A percentile compares a stretch with the other conserved stretches of the same genome.
Evolutionary conservation across 1,284 basidiomycete genomes (phyloP).

Genomic region (Termitomyces sp.): DNA sequence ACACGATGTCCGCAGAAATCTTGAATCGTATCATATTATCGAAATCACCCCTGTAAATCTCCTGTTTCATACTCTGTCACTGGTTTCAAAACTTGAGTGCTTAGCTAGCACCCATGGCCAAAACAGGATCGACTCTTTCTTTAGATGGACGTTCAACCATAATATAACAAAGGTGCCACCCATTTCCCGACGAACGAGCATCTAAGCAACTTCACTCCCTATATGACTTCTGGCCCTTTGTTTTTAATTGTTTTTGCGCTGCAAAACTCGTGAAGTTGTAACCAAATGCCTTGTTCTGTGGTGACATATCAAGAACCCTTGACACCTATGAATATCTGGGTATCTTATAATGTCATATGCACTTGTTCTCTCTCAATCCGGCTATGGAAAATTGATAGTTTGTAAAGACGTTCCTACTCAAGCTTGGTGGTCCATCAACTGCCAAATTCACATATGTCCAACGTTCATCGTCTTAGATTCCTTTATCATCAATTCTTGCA

Average conservation of each 20-base stretch:
- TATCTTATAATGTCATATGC: too few species aligned
- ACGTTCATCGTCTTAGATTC: conserved; percentile 21
- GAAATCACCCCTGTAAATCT: not conserved
- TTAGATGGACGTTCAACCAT: not conserved
- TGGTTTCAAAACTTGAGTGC: not conserved
- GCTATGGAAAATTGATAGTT: not conserved
- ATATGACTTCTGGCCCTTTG: not conserved
- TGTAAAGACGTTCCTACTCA: too few species aligned
- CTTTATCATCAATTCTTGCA: conserved; percentile 33
- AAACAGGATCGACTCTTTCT: too few species aligned
- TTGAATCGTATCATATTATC: not conserved
- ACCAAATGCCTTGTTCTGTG: not conserved
- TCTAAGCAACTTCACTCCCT: not conserved
- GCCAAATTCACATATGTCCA: conserved; percentile 13
- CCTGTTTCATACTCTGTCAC: not conserved
- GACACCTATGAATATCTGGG: not conserved
- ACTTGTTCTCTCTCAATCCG: not conserved
- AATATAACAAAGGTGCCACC: too few species aligned
- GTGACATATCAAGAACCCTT: not conserved
- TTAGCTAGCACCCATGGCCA: not conserved
- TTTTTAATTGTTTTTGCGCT: too few species aligned
- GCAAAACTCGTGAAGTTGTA: too few species aligned
- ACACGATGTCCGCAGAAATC: not conserved
- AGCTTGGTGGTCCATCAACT: not conserved
- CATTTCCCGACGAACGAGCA: not conserved